Evolutionary conservation across 805 yeast genomes (phyloP).

Genomic region (Lachancea waltii): DNA sequence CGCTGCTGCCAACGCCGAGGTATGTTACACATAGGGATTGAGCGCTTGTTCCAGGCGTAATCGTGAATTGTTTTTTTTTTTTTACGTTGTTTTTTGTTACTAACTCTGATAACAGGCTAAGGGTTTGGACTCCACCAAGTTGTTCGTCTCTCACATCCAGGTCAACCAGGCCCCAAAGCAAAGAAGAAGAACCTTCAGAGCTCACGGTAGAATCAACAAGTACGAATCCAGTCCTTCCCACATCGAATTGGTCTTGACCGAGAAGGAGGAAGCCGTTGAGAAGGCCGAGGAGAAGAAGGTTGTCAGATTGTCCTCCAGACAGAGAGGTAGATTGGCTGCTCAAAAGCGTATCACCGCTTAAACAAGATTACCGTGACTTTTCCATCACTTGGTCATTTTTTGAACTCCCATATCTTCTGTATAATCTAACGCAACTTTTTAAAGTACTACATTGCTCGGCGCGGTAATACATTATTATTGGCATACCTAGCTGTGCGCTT

Average conservation of each 20-base stretch:
- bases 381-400: no score
- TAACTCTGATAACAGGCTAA: constrained; percentile 47
- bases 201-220: constrained; percentile 99
- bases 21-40: constrained; percentile 30
- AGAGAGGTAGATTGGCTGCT: constrained; percentile 83
- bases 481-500: no score
- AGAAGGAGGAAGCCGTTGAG: constrained; percentile 87
- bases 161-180: constrained; percentile 99
- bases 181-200: constrained; percentile 99
- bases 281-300: constrained; percentile 72
- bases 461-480: not conserved
- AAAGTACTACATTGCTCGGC: constrained; percentile 3
- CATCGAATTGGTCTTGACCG: constrained; percentile 95
- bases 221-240: constrained; percentile 99
- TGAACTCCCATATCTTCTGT: constrained; percentile 10
- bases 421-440: constrained; percentile 11
- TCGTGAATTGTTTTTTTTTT: no score
- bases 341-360: constrained; percentile 80
- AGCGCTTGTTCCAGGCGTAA: no score
- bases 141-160: constrained; percentile 96
- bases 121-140: constrained; percentile 94
- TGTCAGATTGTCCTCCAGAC: constrained; percentile 81
- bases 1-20: constrained; percentile 98
- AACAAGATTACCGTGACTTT: constrained; percentile 12
- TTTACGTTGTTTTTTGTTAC: constrained; percentile 5